Evolutionary conservation across 78 protist genomes (phyloP), one percentile per base, ranked within the genome.

Genomic region (Polysphondylium violaceum): DNA sequence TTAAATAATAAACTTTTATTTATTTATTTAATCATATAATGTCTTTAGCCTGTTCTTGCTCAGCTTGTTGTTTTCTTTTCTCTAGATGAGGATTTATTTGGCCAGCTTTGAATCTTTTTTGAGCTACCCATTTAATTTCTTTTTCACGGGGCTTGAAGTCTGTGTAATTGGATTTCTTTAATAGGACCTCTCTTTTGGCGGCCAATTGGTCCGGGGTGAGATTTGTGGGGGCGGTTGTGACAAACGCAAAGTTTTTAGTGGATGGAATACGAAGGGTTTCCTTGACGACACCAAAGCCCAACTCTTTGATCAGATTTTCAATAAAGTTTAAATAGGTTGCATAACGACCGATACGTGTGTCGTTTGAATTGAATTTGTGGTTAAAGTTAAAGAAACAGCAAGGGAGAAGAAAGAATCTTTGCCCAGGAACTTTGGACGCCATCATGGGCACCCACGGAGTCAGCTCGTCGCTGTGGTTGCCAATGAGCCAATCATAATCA

Each of bases 401-500:
- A 14, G 97, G 95, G 2, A 95, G 44, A 14, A 87, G 74, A n/a
- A 90, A 73, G 71, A 69, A 91, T 47, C 90, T 87, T 11, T 81
- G 89, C 29, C 40, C 67, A 7, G 5, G 61, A 31, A 51, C 25
- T 25, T 85, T 65, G 12, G 65, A 29, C 6, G 95, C 94, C 3
- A 95, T 88, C 38, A 25, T 35, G 7, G 97, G 93, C 17, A 95
- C 31, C 97, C 97, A 95, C 3, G 97, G 97, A 35, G 95, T 92
- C 12, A 95, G 64, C 60, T 95, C 97, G 63, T 95, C 96, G 21
- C 94, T 75, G 25, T 94, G 96, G 35, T 94, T 95, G 14, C 97
- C 97, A 12, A 95, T 50, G 21, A 95, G 25, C 95, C 95, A 95
- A 21, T 89, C 95, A 14, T 73, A 72, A 6, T 53, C 63, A 7